These are phyloP conservation scores for Aspergillus eucalypticola DNA, from an alignment of 2,329 filamentous ascomycete genomes.

Conservation along the genomic window DNA sequence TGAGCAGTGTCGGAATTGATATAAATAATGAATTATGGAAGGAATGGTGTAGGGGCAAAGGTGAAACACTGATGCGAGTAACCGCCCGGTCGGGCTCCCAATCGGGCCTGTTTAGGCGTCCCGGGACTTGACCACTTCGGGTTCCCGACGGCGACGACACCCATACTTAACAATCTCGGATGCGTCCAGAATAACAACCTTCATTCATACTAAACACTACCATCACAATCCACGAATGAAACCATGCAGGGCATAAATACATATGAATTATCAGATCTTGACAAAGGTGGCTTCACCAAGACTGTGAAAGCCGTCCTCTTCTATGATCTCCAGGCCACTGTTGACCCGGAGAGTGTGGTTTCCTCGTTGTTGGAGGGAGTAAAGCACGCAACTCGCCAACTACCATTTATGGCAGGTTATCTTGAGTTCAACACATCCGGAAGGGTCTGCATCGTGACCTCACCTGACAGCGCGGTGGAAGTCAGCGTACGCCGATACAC, in stretches of 20 bases:
- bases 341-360: slow-evolving; percentile 13
- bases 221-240: no score
- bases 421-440: slow-evolving; percentile 16
- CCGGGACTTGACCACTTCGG: no score
- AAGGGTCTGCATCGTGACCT: slow-evolving; percentile 17
- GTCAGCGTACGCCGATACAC: slow-evolving; percentile 13
- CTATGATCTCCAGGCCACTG: slow-evolving; percentile 19
- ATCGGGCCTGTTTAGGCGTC: no score
- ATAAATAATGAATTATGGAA: no score
- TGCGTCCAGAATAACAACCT: no score
- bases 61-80: no score
- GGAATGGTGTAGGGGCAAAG: no score
- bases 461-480: slow-evolving; percentile 9
- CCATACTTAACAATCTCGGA: no score
- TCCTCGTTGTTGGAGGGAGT: slow-evolving; percentile 21
- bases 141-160: no score
- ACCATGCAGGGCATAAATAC: slow-evolving; percentile 6
- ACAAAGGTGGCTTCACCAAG: slow-evolving; percentile 23
- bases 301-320: slow-evolving; percentile 23
- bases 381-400: slow-evolving; percentile 18
- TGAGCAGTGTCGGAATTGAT: no score
- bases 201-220: no score
- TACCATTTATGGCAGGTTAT: slow-evolving; percentile 25
- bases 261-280: slow-evolving; percentile 26
- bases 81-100: no score